phyloP scores from a whole-genome alignment of 2,329 filamentous ascomycete species.

The Botrytis elliptica region DNA sequence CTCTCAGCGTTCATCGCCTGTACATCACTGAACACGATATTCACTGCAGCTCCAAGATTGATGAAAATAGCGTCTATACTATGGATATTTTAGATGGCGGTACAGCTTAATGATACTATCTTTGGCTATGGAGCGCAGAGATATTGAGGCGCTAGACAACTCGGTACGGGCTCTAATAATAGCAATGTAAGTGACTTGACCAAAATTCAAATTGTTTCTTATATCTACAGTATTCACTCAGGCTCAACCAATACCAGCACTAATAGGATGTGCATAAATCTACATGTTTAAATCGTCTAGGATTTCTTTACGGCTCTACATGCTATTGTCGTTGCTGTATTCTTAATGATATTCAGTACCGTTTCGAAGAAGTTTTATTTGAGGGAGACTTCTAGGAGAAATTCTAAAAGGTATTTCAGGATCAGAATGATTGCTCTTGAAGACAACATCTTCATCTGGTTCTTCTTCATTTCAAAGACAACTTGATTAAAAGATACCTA shows the following conservation, averaged over 20 bases:
- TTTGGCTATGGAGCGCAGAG: background rate
- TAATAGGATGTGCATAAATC: background rate
- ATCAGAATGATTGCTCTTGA: background rate
- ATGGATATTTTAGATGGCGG: background rate
- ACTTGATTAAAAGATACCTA: background rate
- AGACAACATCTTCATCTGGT: background rate
- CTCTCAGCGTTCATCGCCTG: too few relatives aligned
- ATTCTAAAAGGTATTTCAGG: background rate
- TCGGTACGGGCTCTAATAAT: background rate
- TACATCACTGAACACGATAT: background rate
- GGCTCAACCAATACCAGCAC: background rate
- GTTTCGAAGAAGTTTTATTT: too few relatives aligned
- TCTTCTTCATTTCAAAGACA: background rate
- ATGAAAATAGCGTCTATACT: background rate
- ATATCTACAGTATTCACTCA: background rate
- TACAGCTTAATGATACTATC: rapidly evolving
- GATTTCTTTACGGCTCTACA: background rate
- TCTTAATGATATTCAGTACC: background rate
- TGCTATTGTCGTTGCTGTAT: background rate
- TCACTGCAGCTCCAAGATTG: background rate
- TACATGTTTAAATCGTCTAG: background rate
- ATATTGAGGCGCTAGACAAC: background rate
- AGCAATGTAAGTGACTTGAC: background rate
- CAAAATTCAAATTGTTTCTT: too few relatives aligned
- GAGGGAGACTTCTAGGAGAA: rapidly evolving